Evolutionary conservation across 495 filamentous ascomycete genomes (phyloP), one percentile per base, ranked within the genome.

Genomic region (Staphylotrichum longicolle): DNA sequence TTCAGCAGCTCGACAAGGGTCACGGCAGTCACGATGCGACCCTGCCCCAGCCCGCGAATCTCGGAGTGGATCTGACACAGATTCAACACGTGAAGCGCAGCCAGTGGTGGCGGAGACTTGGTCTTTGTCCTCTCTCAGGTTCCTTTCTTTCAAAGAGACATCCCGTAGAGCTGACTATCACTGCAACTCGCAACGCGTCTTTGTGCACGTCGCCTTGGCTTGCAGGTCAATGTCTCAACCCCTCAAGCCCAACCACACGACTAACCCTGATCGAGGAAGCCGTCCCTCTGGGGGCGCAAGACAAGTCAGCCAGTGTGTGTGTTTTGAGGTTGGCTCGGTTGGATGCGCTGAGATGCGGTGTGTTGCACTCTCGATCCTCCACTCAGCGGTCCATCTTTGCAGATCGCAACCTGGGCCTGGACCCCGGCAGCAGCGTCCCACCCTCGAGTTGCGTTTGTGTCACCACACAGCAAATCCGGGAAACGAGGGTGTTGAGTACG

Each of bases 1-100:
- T 48, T 57, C 33, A 50, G 20, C 57, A 58, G 57, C 57, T 52
- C 27, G 57, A 44, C 57, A 46, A 59, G 55, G 57, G 47, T 44
- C 35, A 51, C 57, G 57, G 57, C 57, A 59, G 37, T 58, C 47
- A 44, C 56, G 35, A 39, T 50, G 56, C 45, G 41, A 48, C 56
- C 15, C 34, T 58, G 20, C 20, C 20, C 20, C 20, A 0, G 20
- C 20, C 20, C 20, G 41, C 3, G 4, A 34, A 44, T 40, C 51
- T 55, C 20, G 3, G 15, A 15, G 20, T 27, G 20, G 20, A 27
- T 27, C 20, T 27, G 20, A 27, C 20, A 27, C 20, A 27, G 20
- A 27, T 27, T 27, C 20, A 27, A 27, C 20, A 27, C 20, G 20
- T 27, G 20, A 27, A 27, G 20, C 20, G 20, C 20, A 27, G 20